Percentiles rank a stretch among this genome's conserved stretches.
phyloP scores from a whole-genome alignment of 2,329 filamentous ascomycete genomes.

The Talaromyces rugulosus region DNA sequence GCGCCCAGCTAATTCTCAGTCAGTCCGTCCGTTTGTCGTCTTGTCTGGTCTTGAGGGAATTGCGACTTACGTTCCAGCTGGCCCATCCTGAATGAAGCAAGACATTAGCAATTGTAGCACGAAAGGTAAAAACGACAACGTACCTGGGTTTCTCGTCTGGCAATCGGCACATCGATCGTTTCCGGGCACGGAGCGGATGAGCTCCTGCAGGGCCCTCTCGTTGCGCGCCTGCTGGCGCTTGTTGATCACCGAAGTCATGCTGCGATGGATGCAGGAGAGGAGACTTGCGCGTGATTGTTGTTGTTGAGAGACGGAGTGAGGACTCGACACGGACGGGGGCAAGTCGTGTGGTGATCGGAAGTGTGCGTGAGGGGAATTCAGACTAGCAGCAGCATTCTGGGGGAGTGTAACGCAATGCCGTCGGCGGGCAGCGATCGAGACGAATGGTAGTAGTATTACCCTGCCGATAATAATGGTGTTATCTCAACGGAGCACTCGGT shows the following conservation, averaged over 20 bases:
- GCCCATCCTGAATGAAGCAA: constrained; percentile 66
- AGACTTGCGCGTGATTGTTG: background rate
- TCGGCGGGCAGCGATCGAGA: background rate
- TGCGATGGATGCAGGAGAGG: constrained; percentile 13
- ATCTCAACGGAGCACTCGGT: background rate
- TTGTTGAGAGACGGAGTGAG: background rate
- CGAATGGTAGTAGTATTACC: background rate
- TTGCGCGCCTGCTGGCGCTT: constrained; percentile 98
- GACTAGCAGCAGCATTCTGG: background rate
- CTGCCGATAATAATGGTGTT: no score
- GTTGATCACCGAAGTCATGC: constrained; percentile 71
- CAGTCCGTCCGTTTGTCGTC: constrained; percentile 10
- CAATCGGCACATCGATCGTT: constrained; percentile 96
- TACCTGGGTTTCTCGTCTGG: constrained; percentile 84
- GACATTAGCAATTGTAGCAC: constrained; percentile 27
- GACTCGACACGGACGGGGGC: background rate
- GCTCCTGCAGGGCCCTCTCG: constrained; percentile 83
- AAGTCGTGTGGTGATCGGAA: background rate
- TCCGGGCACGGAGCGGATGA: constrained; percentile 77
- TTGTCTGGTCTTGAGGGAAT: background rate
- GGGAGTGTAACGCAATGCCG: background rate
- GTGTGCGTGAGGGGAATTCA: background rate
- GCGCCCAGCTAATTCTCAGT: constrained; percentile 67
- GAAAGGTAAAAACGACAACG: constrained; percentile 23
- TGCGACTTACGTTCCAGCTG: constrained; percentile 75